These are phyloP conservation scores for Alternaria angustiovoidea DNA, from an alignment of 2,329 filamentous ascomycete species.

Conservation along the genomic window DNA sequence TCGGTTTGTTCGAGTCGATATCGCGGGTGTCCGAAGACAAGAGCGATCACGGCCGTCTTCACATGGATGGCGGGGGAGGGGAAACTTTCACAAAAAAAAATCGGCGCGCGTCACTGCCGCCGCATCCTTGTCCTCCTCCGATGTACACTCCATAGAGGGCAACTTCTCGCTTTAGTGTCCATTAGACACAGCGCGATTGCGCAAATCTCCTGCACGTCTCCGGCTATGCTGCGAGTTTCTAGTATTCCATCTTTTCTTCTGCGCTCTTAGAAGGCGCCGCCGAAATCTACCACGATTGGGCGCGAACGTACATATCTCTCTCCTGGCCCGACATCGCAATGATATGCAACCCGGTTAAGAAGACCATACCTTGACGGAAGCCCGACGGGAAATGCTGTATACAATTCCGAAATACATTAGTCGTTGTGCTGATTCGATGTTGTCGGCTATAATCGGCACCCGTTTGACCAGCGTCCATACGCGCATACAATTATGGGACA, in stretches of 20 bases:
- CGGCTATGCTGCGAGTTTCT: too few relatives aligned
- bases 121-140: background rate
- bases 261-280: too few relatives aligned
- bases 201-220: too few relatives aligned
- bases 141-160: too few relatives aligned
- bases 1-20: slow-evolving; percentile 15
- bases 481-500: background rate
- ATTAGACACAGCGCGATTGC: too few relatives aligned
- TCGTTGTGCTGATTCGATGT: background rate
- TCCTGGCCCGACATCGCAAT: background rate
- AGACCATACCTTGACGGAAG: background rate
- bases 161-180: too few relatives aligned
- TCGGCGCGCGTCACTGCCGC: slow-evolving; percentile 20
- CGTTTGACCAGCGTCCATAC: background rate
- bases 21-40: slow-evolving; percentile 31
- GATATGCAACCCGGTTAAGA: background rate
- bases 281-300: background rate
- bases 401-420: background rate
- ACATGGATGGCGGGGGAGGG: slow-evolving; percentile 17
- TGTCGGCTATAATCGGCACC: background rate
- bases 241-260: too few relatives aligned
- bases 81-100: slow-evolving; percentile 23
- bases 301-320: background rate
- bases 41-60: slow-evolving; percentile 14
- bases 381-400: background rate